Percentiles rank a stretch among this genome's conserved stretches.
These are phyloP conservation scores for Hyaloscypha bicolor DNA, from an alignment of 495 filamentous ascomycete genomes.

Conservation along the genomic window DNA sequence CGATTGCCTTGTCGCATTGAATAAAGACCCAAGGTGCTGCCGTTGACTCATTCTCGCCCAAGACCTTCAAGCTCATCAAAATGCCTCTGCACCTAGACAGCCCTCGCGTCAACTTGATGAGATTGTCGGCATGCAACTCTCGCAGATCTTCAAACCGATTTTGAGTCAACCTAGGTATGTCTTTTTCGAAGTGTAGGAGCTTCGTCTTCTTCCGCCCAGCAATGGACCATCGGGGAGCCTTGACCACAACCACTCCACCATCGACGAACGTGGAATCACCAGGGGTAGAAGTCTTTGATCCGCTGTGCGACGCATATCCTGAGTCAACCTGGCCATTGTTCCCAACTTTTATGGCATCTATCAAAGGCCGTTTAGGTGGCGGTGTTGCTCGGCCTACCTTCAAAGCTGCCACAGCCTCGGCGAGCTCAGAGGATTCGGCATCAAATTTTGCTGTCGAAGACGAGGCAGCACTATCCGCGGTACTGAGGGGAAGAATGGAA, in stretches of 20 bases:
- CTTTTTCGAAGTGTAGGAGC: conserved; percentile 26
- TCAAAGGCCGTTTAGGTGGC: background rate
- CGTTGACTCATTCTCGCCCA: conserved; percentile 28
- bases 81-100: conserved; percentile 16
- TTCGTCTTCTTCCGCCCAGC: conserved; percentile 10
- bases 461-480: background rate
- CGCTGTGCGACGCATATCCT: conserved; percentile 17
- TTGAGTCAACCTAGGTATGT: conserved; percentile 18
- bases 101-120: conserved; percentile 19
- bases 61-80: conserved; percentile 28
- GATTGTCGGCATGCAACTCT: conserved; percentile 23
- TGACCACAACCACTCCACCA: background rate
- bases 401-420: conserved; percentile 8
- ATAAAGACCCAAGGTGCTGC: conserved; percentile 34
- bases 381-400: background rate
- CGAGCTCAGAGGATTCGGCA: background rate
- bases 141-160: conserved; percentile 35
- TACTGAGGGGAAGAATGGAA: background rate
- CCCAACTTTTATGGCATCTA: background rate
- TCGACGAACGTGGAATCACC: background rate
- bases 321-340: background rate
- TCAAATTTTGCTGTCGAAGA: background rate
- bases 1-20: conserved; percentile 20
- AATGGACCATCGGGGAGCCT: background rate
- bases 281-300: no score